Conservation (phyloP, 305 asterid species). For the Fraxinus velutina region DNA sequence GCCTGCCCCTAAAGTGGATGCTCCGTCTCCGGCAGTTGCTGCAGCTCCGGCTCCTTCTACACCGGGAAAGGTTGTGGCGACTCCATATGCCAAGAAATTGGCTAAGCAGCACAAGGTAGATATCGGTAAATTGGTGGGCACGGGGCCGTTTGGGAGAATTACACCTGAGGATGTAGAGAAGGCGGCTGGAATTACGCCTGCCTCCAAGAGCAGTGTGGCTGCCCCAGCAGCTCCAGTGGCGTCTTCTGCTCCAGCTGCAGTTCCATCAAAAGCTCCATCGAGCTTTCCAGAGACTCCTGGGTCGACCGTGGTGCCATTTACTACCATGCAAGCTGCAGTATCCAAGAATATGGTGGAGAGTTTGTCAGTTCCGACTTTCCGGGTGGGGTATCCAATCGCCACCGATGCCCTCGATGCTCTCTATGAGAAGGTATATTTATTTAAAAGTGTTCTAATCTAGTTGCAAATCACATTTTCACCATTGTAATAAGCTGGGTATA, state of each 20-base stretch:
- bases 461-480: neutral
- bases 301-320: conserved; percentile 67
- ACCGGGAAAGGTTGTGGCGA: conserved; percentile 67
- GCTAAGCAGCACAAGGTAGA: conserved; percentile 87
- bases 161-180: conserved; percentile 88
- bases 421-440: conserved; percentile 60
- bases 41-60: conserved; percentile 33
- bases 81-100: conserved; percentile 86
- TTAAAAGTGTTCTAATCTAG: neutral
- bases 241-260: conserved; percentile 28
- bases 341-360: conserved; percentile 92
- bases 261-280: conserved; percentile 33
- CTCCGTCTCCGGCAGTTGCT: conserved; percentile 25
- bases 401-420: conserved; percentile 82
- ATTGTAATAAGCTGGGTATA: neutral
- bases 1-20: conserved; percentile 30
- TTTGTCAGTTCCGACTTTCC: conserved; percentile 74
- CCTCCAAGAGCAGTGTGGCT: conserved; percentile 37
- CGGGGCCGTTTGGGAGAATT: conserved; percentile 85
- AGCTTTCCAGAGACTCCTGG: conserved; percentile 67
- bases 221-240: conserved; percentile 25
- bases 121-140: conserved; percentile 54
- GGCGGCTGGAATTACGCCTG: conserved; percentile 66
- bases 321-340: conserved; percentile 86
- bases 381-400: conserved; percentile 77